Percentiles rank a stretch among this genome's conserved stretches.
phyloP scores from a whole-genome alignment of 2,329 filamentous ascomycete species.

The Fusarium sp. region DNA sequence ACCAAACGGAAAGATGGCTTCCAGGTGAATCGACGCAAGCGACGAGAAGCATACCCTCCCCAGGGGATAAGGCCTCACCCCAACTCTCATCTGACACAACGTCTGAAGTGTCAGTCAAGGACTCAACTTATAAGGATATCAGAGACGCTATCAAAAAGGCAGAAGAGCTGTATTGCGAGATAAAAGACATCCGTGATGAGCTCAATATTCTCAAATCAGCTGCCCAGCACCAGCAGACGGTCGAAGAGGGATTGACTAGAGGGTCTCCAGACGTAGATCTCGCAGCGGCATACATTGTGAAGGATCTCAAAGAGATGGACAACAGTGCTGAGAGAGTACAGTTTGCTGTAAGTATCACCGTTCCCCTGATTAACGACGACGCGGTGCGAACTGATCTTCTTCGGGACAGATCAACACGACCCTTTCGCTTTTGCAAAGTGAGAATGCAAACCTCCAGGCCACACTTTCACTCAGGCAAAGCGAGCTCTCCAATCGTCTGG shows the following conservation, averaged over 20 bases:
- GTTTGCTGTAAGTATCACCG: conserved; percentile 10
- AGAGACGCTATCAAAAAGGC: not conserved
- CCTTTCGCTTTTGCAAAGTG: conserved; percentile 22
- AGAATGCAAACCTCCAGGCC: not conserved
- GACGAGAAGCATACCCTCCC: not conserved
- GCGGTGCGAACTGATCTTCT: not conserved
- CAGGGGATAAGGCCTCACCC: not conserved
- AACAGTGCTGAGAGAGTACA: conserved; percentile 26
- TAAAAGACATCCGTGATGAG: conserved; percentile 43
- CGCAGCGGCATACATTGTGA: conserved; percentile 8
- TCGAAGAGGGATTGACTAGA: conserved; percentile 2
- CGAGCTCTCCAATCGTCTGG: not conserved
- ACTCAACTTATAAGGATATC: not conserved
- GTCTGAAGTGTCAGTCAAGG: not conserved
- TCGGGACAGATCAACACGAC: conserved; percentile 13
- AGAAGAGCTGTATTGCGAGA: conserved; percentile 4
- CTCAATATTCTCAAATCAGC: conserved; percentile 32
- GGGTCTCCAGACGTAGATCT: not conserved
- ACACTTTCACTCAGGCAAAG: not conserved
- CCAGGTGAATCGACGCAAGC: not conserved
- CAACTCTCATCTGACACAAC: not conserved
- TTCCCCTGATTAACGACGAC: not conserved
- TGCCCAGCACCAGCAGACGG: conserved; percentile 16
- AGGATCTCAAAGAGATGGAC: conserved; percentile 35
- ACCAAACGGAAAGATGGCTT: not conserved